Conservation (phyloP, 495 filamentous ascomycete genomes). For the Aspergillus ostianus region DNA sequence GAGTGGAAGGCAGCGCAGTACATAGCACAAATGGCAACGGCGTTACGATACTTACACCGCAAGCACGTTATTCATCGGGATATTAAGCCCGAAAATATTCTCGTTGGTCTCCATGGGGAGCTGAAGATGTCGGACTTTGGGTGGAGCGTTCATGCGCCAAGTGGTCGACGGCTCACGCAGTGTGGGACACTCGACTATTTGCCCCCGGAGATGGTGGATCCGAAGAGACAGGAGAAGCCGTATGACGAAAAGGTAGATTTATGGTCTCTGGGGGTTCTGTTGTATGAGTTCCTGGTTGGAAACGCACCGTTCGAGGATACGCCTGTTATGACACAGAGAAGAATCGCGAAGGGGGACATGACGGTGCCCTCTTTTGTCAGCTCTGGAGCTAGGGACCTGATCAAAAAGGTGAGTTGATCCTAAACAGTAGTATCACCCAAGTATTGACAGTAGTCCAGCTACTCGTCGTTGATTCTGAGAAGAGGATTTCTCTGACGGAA, state of each 20-base stretch:
- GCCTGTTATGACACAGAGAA: slow-evolving; percentile 83
- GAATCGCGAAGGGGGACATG: slow-evolving; percentile 88
- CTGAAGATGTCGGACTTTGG: slow-evolving; percentile 97
- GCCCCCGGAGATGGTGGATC: slow-evolving; percentile 93
- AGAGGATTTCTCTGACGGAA: slow-evolving; percentile 81
- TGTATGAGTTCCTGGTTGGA: slow-evolving; percentile 90
- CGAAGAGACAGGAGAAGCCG: slow-evolving; percentile 69
- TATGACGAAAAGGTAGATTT: slow-evolving; percentile 93
- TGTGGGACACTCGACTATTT: slow-evolving; percentile 95
- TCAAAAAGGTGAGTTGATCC: slow-evolving; percentile 65
- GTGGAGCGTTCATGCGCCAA: slow-evolving; percentile 96
- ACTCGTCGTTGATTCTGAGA: slow-evolving; percentile 87
- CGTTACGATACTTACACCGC: slow-evolving; percentile 83
- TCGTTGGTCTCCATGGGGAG: slow-evolving; percentile 92
- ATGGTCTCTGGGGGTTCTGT: slow-evolving; percentile 89
- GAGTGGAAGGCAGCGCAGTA: slow-evolving; percentile 95
- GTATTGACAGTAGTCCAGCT: slow-evolving; percentile 49
- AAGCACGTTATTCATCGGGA: slow-evolving; percentile 98
- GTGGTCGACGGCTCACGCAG: slow-evolving; percentile 85
- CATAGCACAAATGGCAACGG: slow-evolving; percentile 92
- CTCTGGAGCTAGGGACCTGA: slow-evolving; percentile 82
- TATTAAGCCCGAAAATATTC: slow-evolving; percentile 98
- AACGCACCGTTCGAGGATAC: slow-evolving; percentile 94
- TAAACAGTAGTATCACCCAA: background rate
- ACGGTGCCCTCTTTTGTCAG: slow-evolving; percentile 83